Evolutionary conservation across 176 grass and related monocot species (phyloP).

Genomic region (Microstegium vimineum): DNA sequence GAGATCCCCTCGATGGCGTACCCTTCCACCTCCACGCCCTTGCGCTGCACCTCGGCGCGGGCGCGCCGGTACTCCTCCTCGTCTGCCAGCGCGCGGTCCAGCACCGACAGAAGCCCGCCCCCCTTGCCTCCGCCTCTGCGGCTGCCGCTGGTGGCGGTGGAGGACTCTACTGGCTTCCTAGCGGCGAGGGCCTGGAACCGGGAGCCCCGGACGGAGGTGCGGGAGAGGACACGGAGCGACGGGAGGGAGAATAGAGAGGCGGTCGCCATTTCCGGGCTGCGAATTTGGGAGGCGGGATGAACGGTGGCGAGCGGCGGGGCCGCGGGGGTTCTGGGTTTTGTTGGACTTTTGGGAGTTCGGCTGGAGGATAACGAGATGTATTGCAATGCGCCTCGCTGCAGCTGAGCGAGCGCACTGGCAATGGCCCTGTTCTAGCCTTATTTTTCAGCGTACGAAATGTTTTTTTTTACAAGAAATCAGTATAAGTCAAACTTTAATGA

Average conservation of each 20-base stretch:
- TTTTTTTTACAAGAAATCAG: no score
- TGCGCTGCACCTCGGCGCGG: conserved; percentile 75
- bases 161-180: conserved; percentile 35
- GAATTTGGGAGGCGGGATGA: not conserved
- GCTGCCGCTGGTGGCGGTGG: not conserved
- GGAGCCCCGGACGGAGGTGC: not conserved
- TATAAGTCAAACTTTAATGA: no score
- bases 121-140: conserved; percentile 1
- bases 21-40: conserved; percentile 82
- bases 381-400: not conserved
- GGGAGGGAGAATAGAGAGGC: conserved; percentile 36
- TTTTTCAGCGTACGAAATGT: no score
- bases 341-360: conserved; percentile 15
- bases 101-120: conserved; percentile 54
- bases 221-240: not conserved
- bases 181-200: conserved; percentile 33
- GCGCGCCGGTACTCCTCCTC: conserved; percentile 95
- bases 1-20: conserved; percentile 81
- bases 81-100: conserved; percentile 72
- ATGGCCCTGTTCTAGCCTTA: no score
- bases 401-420: not conserved
- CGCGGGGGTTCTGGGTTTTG: conserved; percentile 10
- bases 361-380: conserved; percentile 29
- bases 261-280: conserved; percentile 37
- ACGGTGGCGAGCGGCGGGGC: not conserved